A percentile compares a stretch with the other conserved stretches of the same genome.
Evolutionary conservation across 352 stramenopile genomes (phyloP).

Genomic region (Pythium myriotylum): DNA sequence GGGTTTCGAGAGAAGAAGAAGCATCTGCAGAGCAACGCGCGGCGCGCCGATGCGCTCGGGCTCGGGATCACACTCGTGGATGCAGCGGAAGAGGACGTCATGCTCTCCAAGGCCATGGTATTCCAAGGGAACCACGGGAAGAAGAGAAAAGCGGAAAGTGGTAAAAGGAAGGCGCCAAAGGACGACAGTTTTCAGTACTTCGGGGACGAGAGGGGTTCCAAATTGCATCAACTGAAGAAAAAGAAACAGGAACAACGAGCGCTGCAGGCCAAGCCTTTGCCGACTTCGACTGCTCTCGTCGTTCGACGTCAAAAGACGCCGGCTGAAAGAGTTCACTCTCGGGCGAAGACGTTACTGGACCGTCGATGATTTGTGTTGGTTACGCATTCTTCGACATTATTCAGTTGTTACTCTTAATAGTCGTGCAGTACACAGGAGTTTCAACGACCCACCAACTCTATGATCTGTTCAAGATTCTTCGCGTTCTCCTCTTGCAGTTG

Average conservation of each 20-base stretch:
- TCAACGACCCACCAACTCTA: background rate
- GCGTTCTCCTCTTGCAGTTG: constrained; percentile 17
- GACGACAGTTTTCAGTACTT: constrained; percentile 59
- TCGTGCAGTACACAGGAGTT: background rate
- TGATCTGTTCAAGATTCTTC: constrained; percentile 8
- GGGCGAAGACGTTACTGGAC: constrained; percentile 17
- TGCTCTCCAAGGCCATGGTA: constrained; percentile 53
- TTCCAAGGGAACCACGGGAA: constrained; percentile 58
- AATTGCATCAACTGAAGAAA: constrained; percentile 54
- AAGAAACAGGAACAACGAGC: constrained; percentile 22
- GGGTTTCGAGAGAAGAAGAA: constrained; percentile 67
- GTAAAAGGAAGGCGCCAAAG: background rate
- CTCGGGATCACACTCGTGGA: constrained; percentile 68
- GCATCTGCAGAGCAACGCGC: constrained; percentile 39
- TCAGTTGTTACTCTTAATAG: no score
- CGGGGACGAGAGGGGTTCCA: constrained; percentile 52
- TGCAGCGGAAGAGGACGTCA: constrained; percentile 56
- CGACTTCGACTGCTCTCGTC: background rate
- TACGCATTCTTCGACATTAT: no score
- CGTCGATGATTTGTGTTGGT: background rate
- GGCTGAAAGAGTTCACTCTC: constrained; percentile 1
- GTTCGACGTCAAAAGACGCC: background rate
- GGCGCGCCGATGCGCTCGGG: constrained; percentile 43
- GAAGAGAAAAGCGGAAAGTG: constrained; percentile 13
- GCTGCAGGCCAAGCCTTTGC: background rate